Evolutionary conservation across 225 moss, liverwort and hornwort genomes (phyloP).

Genomic region (Rhytidiadelphus loreus): DNA sequence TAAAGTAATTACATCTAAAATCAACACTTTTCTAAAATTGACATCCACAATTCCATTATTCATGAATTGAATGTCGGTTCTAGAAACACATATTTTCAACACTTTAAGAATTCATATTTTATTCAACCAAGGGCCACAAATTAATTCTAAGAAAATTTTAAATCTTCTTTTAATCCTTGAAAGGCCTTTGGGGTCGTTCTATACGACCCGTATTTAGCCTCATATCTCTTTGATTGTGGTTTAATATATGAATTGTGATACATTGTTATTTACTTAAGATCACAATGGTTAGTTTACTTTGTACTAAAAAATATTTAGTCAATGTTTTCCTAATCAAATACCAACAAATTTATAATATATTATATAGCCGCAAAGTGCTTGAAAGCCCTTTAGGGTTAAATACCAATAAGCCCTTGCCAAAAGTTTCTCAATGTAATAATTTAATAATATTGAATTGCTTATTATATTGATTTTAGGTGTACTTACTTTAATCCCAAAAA

Average conservation of each 20-base stretch:
- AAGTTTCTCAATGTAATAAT: not conserved
- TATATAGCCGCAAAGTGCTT: too few species aligned
- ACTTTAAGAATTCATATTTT: not conserved
- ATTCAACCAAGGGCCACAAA: rapidly evolving
- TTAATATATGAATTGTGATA: too few species aligned
- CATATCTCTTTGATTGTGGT: too few species aligned
- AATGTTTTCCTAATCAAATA: too few species aligned
- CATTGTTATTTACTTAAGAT: too few species aligned
- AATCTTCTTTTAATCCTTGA: not conserved
- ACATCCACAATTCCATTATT: not conserved
- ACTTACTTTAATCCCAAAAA: rapidly evolving
- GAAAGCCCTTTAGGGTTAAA: too few species aligned
- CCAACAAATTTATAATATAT: too few species aligned
- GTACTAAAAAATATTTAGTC: too few species aligned
- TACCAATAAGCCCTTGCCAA: not conserved
- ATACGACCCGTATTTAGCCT: too few species aligned
- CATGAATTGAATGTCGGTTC: rapidly evolving
- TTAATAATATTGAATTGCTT: not conserved
- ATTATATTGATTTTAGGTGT: not conserved
- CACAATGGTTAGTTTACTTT: too few species aligned
- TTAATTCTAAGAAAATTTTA: not conserved
- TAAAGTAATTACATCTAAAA: not conserved
- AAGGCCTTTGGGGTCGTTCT: too few species aligned
- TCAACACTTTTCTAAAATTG: rapidly evolving
- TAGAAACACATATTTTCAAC: rapidly evolving